phyloP scores from a whole-genome alignment of 208 protist genomes.

The Crithidia thermophila region DNA sequence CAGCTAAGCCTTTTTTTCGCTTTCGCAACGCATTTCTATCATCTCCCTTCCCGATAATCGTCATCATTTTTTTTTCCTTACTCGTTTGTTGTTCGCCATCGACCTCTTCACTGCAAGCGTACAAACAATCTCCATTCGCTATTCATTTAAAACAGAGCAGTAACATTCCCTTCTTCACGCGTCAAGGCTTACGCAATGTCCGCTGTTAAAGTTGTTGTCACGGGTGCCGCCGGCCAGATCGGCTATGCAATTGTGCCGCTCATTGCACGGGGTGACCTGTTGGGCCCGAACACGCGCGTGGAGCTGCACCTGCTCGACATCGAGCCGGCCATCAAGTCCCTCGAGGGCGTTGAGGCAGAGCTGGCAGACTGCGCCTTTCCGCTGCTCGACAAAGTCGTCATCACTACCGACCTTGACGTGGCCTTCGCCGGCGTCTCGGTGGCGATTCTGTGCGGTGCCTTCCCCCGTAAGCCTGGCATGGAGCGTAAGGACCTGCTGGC shows the following conservation, averaged over 20 bases:
- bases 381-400: slow-evolving; percentile 77
- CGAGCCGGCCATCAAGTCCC: slow-evolving; percentile 61
- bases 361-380: slow-evolving; percentile 94
- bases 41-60: neutral
- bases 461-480: slow-evolving; percentile 94
- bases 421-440: slow-evolving; percentile 89
- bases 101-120: no score
- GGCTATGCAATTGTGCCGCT: slow-evolving; percentile 94
- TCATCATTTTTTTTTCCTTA: slow-evolving; percentile 1
- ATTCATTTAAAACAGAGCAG: slow-evolving; percentile 3
- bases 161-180: neutral
- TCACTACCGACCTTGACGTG: slow-evolving; percentile 64
- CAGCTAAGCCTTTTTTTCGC: neutral
- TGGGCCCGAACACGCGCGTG: slow-evolving; percentile 89
- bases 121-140: slow-evolving; percentile 9
- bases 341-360: slow-evolving; percentile 93
- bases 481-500: slow-evolving; percentile 96
- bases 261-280: slow-evolving; percentile 93
- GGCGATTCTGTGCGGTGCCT: slow-evolving; percentile 87
- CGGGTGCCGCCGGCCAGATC: slow-evolving; percentile 97
- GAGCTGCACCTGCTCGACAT: slow-evolving; percentile 94
- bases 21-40: neutral
- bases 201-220: slow-evolving; percentile 82
- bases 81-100: slow-evolving; percentile 14
- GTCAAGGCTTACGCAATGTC: slow-evolving; percentile 21